phyloP scores from a whole-genome alignment of 2,329 filamentous ascomycete species.

The Hortaea sp. region DNA sequence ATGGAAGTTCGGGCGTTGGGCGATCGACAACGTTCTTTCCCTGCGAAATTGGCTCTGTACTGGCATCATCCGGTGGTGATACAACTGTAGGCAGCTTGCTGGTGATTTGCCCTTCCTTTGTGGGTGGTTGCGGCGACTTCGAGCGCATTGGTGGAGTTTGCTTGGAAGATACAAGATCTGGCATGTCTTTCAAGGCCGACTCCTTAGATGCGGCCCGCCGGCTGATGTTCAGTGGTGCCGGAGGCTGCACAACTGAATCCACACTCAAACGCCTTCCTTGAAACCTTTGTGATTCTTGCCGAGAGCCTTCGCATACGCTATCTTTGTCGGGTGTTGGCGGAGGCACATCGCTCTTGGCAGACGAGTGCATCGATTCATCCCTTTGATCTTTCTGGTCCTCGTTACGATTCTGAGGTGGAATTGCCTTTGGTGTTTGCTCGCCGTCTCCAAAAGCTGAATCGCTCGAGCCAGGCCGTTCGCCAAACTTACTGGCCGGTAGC shows the following conservation, averaged over 20 bases:
- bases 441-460: slow-evolving; percentile 1
- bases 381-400: too few species aligned
- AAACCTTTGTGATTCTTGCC: not conserved
- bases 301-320: not conserved
- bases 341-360: not conserved
- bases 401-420: not conserved
- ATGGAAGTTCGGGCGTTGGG: slow-evolving; percentile 6
- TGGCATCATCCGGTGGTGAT: not conserved
- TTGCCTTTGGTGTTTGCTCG: slow-evolving; percentile 3
- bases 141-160: not conserved
- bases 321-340: slow-evolving; percentile 6
- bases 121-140: not conserved
- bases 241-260: not conserved
- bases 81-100: not conserved
- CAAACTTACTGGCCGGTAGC: slow-evolving; percentile 2
- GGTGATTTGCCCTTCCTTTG: not conserved
- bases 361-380: not conserved
- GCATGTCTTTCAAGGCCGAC: not conserved
- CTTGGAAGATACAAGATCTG: not conserved
- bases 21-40: not conserved
- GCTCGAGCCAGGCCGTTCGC: not conserved
- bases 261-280: not conserved
- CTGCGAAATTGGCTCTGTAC: not conserved
- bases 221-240: not conserved
- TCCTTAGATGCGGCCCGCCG: not conserved